Evolutionary conservation across 2,329 filamentous ascomycete genomes (phyloP), one percentile per base, ranked within the genome.

Genomic region (Zymoseptoria tritici): DNA sequence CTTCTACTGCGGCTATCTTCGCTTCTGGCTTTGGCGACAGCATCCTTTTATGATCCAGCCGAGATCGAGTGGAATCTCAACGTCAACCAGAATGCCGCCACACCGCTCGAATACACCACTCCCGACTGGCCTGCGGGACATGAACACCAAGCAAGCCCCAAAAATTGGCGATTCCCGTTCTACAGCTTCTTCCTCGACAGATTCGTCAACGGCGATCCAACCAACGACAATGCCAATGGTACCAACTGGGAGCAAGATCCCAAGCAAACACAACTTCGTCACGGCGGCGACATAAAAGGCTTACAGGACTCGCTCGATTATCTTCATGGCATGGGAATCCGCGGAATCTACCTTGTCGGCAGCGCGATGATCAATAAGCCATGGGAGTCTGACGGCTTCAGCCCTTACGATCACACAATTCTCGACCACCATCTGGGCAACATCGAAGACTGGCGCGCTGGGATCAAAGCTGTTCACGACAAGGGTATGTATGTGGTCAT

Each of bases 401-500:
- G 71, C 54, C 79, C 84, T 16, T 54, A 66, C 53, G 85, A 88
- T 64, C 79, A 85, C 36, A 86, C 84, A 0, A 76, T 87, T 26
- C 76, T 88, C 16, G 85, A 87, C 66, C 77, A 80, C 52, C 85
- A 88, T 67, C 83, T 82, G 62, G 85, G 85, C 19, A 80, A 78
- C 55, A 81, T 88, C 57, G 71, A 80, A 19, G 74, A 78, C 57
- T 87, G 84, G 83, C 80, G 83, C 66, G 71, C 75, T 52, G 79
- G 80, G 2, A 81, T 87, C 56, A 74, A 79, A 8, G 83, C 83
- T 54, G 84, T 87, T n/a, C 85, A 88, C 66, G 71, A 72, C 2
- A 77, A 82, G 29, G 81, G 78, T 57, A 87, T 88, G 84, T 86
- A 86, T 73, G 83, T 87, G 49, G 74, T 88, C 31, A 72, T 87